These are phyloP conservation scores for Berberis vulgaris DNA, from an alignment of 164 flowering plant species.

Conservation along the genomic window DNA sequence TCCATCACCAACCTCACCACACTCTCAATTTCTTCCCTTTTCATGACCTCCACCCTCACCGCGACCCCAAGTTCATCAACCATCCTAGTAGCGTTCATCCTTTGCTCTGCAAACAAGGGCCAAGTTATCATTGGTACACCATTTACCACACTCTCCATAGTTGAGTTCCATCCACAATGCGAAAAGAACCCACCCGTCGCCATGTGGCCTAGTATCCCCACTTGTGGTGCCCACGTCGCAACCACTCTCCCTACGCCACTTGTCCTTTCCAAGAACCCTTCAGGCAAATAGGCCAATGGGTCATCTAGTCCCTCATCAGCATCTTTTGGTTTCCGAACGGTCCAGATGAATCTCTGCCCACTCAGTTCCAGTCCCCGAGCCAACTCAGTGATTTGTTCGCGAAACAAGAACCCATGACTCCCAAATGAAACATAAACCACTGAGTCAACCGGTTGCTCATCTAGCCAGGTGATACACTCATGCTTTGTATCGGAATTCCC, in stretches of 20 bases:
- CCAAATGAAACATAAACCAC: slow-evolving; percentile 30
- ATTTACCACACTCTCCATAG: slow-evolving; percentile 27
- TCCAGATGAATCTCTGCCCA: slow-evolving; percentile 13
- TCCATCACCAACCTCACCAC: slow-evolving; percentile 28
- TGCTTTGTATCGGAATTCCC: neutral
- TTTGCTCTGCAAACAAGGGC: slow-evolving; percentile 49
- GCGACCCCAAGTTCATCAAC: slow-evolving; percentile 33
- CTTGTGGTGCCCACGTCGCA: slow-evolving; percentile 32
- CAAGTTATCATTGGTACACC: slow-evolving; percentile 49
- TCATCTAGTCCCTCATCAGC: neutral
- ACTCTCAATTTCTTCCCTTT: slow-evolving; percentile 28
- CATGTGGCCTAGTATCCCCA: slow-evolving; percentile 22
- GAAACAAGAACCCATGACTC: slow-evolving; percentile 20
- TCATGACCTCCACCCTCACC: slow-evolving; percentile 17
- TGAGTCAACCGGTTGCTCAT: slow-evolving; percentile 22
- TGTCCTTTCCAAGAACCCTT: slow-evolving; percentile 30
- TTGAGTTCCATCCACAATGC: slow-evolving; percentile 55
- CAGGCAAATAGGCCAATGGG: slow-evolving; percentile 17
- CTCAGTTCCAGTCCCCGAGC: slow-evolving; percentile 25
- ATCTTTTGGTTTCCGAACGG: neutral
- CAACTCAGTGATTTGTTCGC: slow-evolving; percentile 18
- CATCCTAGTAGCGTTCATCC: slow-evolving; percentile 32
- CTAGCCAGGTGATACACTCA: slow-evolving; percentile 18
- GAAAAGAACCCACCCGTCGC: slow-evolving; percentile 34
- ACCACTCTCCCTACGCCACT: slow-evolving; percentile 20